Percentiles rank a stretch among this genome's conserved stretches.
Evolutionary conservation across 495 filamentous ascomycete genomes (phyloP).

Genomic region (Aspergillus baeticus): DNA sequence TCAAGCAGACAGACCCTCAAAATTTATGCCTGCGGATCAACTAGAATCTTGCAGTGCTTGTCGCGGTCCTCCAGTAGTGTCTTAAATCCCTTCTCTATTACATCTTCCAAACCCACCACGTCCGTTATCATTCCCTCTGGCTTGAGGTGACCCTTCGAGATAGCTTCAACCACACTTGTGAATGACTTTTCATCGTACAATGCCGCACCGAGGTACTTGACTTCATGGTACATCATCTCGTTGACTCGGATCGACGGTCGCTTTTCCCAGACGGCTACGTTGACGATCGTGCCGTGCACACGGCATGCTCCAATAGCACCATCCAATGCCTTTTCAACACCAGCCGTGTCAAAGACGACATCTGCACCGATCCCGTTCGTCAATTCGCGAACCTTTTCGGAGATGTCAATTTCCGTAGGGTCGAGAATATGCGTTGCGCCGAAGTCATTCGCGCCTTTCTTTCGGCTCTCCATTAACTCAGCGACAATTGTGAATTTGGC

Average conservation of each 20-base stretch:
- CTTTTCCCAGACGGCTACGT: conserved; percentile 64
- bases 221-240: conserved; percentile 44
- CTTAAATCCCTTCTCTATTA: conserved; percentile 58
- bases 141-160: conserved; percentile 47
- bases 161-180: conserved; percentile 51
- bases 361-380: conserved; percentile 50
- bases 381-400: conserved; percentile 41
- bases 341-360: conserved; percentile 58
- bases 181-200: conserved; percentile 57
- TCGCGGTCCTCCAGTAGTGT: conserved; percentile 55
- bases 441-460: conserved; percentile 47
- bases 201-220: conserved; percentile 49
- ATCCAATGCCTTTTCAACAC: conserved; percentile 52
- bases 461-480: conserved; percentile 50
- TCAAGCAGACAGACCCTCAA: too few species aligned
- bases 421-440: conserved; percentile 57
- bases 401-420: conserved; percentile 52
- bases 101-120: conserved; percentile 50
- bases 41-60: conserved; percentile 44
- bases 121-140: conserved; percentile 58
- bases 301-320: conserved; percentile 48
- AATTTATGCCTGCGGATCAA: conserved; percentile 21
- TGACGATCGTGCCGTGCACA: conserved; percentile 56
- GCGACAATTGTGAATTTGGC: conserved; percentile 55
- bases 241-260: conserved; percentile 47